Evolutionary conservation across 2,329 filamentous ascomycete genomes (phyloP).

Genomic region (Didymella glomerata): DNA sequence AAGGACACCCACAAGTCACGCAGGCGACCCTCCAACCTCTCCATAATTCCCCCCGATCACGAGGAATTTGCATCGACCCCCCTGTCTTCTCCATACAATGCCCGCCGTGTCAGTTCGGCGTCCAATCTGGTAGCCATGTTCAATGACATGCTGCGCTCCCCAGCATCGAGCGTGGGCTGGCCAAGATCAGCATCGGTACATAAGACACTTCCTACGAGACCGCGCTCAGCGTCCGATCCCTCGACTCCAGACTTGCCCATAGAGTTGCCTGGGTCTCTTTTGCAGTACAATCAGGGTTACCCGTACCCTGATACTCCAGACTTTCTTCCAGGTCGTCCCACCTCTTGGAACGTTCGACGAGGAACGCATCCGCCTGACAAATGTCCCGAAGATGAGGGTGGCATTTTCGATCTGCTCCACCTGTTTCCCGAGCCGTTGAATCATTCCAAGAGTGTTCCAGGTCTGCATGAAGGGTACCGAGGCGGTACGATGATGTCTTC

Average conservation of each 20-base stretch:
- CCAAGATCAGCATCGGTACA: conserved; percentile 42
- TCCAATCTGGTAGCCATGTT: conserved; percentile 52
- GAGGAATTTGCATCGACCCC: conserved; percentile 35
- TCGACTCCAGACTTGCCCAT: conserved; percentile 48
- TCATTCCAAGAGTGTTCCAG: conserved; percentile 30
- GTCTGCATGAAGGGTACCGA: conserved; percentile 18
- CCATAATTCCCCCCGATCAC: conserved; percentile 37
- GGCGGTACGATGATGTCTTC: conserved; percentile 40
- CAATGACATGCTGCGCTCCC: conserved; percentile 55
- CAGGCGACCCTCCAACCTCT: conserved; percentile 44
- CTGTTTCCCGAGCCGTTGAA: conserved; percentile 26
- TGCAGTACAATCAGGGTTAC: conserved; percentile 48
- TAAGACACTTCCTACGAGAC: conserved; percentile 49
- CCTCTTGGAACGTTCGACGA: conserved; percentile 24
- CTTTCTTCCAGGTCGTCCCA: conserved; percentile 24
- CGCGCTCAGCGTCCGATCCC: conserved; percentile 53
- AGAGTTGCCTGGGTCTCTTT: conserved; percentile 41
- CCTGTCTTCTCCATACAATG: conserved; percentile 41
- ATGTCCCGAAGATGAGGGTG: conserved; percentile 17
- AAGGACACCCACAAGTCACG: conserved; percentile 36
- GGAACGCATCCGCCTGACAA: conserved; percentile 20
- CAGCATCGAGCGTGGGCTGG: conserved; percentile 45
- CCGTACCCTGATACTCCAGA: conserved; percentile 29
- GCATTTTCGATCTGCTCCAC: conserved; percentile 17
- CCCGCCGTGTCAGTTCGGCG: conserved; percentile 39